phyloP scores from a whole-genome alignment of 192 early-diverging fungal species.

The Backusella macrospora region DNA sequence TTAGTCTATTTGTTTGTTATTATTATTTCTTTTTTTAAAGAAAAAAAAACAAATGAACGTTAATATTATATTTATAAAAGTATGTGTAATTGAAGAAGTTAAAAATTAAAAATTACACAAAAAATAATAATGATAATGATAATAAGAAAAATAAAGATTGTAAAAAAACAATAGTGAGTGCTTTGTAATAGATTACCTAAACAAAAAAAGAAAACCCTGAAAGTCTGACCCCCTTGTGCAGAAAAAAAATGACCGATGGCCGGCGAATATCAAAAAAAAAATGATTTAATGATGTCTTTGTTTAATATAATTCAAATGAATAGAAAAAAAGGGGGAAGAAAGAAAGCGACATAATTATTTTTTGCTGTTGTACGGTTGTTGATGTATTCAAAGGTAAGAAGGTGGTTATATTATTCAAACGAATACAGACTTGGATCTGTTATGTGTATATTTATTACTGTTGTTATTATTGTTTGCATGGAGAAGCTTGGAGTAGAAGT shows the following conservation, averaged over 20 bases:
- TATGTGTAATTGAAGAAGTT: too few relatives aligned
- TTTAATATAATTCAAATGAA: neutral
- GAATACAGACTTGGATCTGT: neutral
- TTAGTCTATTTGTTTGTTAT: neutral
- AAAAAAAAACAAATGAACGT: neutral
- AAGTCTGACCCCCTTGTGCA: constrained; percentile 3
- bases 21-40: neutral
- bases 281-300: neutral
- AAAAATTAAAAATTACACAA: neutral
- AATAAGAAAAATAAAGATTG: neutral
- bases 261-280: neutral
- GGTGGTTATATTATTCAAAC: neutral
- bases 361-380: too few relatives aligned
- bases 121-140: neutral
- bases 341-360: too few relatives aligned
- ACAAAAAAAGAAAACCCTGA: constrained; percentile 6
- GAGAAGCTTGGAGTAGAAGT: neutral
- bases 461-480: too few relatives aligned
- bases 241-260: constrained; percentile 10
- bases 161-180: neutral
- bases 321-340: neutral
- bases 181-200: neutral
- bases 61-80: too few relatives aligned
- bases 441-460: neutral
- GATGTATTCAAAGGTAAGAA: too few relatives aligned